phyloP scores from a whole-genome alignment of 1,284 basidiomycete species.

The Cryptococcus sp. region DNA sequence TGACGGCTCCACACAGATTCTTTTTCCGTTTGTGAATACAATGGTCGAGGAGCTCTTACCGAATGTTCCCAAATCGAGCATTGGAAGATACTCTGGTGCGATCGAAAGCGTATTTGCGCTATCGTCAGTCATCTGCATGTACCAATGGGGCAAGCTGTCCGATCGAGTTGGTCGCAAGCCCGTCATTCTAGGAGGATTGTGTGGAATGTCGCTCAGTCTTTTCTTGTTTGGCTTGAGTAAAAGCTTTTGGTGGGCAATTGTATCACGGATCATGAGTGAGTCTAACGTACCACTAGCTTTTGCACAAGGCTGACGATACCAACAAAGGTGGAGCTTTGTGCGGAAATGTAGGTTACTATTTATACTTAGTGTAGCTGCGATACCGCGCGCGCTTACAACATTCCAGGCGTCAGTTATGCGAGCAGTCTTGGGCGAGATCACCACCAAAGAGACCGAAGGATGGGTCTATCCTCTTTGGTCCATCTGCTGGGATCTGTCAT shows the following conservation, averaged over 20 bases:
- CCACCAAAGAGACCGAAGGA: conserved; percentile 20
- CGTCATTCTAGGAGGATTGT: conserved; percentile 23
- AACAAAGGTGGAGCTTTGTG: conserved; percentile 29
- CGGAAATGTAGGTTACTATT: conserved; percentile 19
- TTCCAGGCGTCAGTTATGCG: conserved; percentile 26
- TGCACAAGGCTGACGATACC: not conserved
- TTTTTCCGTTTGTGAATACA: conserved; percentile 29
- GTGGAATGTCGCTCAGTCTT: conserved; percentile 17
- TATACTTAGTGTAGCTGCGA: not conserved
- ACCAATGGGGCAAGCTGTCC: conserved; percentile 28
- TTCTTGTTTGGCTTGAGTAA: conserved; percentile 25
- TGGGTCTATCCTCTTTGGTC: conserved; percentile 31
- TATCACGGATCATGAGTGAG: conserved; percentile 21
- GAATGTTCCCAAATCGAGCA: conserved; percentile 16
- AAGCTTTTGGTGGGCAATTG: conserved; percentile 26
- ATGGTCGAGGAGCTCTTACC: conserved; percentile 24
- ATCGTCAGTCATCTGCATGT: conserved; percentile 24
- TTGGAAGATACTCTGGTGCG: conserved; percentile 27
- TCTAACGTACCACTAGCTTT: not conserved
- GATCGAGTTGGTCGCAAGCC: conserved; percentile 27
- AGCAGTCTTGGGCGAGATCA: conserved; percentile 28
- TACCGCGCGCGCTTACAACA: not conserved
- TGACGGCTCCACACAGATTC: conserved; percentile 9
- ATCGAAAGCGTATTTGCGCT: conserved; percentile 28
- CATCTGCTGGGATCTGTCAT: conserved; percentile 27